Percentiles rank a stretch among this genome's conserved stretches.
Evolutionary conservation across 164 flowering plant genomes (phyloP).

Genomic region (Chimonanthus praecox): DNA sequence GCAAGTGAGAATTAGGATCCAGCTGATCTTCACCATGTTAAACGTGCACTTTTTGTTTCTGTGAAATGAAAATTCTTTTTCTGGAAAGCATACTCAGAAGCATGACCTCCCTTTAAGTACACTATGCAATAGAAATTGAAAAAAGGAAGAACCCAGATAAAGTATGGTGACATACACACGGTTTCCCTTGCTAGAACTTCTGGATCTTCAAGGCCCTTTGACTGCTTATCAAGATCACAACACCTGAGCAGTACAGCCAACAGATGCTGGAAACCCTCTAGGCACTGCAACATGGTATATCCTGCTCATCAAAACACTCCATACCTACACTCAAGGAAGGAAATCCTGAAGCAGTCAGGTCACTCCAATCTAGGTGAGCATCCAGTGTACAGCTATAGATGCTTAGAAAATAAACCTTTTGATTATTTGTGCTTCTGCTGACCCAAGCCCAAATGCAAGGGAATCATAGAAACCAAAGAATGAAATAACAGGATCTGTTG

Average conservation of each 20-base stretch:
- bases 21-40: too few relatives aligned
- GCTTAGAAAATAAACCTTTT: not conserved
- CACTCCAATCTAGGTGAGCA: not conserved
- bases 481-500: not conserved
- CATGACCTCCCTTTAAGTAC: too few relatives aligned
- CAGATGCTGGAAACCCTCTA: slow-evolving; percentile 59
- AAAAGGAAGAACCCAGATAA: not conserved
- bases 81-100: too few relatives aligned
- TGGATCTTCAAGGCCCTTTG: slow-evolving; percentile 55
- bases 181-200: slow-evolving; percentile 68
- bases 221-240: slow-evolving; percentile 50
- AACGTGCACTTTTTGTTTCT: too few relatives aligned
- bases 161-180: slow-evolving; percentile 41
- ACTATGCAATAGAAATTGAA: too few relatives aligned
- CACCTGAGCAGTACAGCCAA: slow-evolving; percentile 40
- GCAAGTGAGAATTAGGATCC: too few relatives aligned
- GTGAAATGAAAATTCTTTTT: too few relatives aligned
- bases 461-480: slow-evolving; percentile 6
- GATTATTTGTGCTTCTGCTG: slow-evolving; percentile 5
- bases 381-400: not conserved
- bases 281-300: slow-evolving; percentile 61
- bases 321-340: slow-evolving; percentile 31
- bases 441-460: slow-evolving; percentile 10
- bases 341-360: slow-evolving; percentile 3
- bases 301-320: slow-evolving; percentile 39